These are phyloP conservation scores for Aspergillus panamensis DNA, from an alignment of 495 filamentous ascomycete genomes.

Conservation along the genomic window DNA sequence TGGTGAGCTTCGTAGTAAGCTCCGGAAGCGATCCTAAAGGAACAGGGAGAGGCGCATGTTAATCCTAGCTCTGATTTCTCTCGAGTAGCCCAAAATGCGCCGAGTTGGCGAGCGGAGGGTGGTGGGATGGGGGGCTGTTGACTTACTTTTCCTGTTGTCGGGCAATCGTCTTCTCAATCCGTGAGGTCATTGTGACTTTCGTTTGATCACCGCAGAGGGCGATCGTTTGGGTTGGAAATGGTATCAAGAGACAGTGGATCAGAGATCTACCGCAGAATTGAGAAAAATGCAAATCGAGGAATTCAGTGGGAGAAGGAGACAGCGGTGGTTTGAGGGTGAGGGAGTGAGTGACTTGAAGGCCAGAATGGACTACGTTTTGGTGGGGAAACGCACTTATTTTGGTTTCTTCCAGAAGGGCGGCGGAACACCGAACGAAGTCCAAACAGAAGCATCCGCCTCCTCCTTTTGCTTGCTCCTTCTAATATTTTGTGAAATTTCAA, in stretches of 20 bases:
- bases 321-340: neutral
- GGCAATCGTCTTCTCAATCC: conserved; percentile 71
- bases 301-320: neutral
- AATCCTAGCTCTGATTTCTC: neutral
- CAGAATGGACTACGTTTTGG: conserved; percentile 14
- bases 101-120: neutral
- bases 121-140: neutral
- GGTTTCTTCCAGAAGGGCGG: conserved; percentile 15
- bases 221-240: neutral
- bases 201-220: neutral
- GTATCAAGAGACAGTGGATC: neutral
- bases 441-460: neutral
- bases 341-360: too few species aligned
- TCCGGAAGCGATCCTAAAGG: conserved; percentile 79
- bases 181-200: conserved; percentile 49
- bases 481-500: neutral
- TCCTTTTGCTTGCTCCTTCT: neutral
- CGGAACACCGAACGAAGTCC: conserved; percentile 1
- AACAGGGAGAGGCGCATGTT: conserved; percentile 8
- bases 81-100: neutral
- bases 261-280: neutral
- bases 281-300: neutral
- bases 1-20: conserved; percentile 97
- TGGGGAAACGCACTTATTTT: conserved; percentile 10
- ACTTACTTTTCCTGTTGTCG: conserved; percentile 66